Evolutionary conservation across 2,329 filamentous ascomycete species (phyloP), one percentile per base, ranked within the genome.

Genomic region (Dactylonectria macrodidyma): DNA sequence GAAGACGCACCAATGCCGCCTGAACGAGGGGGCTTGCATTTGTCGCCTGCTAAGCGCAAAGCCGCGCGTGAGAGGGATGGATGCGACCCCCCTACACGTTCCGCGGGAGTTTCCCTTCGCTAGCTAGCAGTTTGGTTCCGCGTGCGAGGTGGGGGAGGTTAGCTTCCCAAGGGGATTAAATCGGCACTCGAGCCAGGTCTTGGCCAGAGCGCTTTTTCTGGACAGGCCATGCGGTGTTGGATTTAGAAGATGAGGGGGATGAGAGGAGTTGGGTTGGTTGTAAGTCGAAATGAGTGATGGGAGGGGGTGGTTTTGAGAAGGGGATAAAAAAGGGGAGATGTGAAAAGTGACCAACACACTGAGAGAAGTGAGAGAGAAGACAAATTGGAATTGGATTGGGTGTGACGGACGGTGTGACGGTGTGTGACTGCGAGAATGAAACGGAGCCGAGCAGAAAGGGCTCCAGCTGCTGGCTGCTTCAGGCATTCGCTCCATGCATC

Each of bases 151-250:
- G 41, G 41, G 59, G 38, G 34, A 34, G 4, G 16, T n/a, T 51
- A 61, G 36, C 52, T 33, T 30, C 7, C 2, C 1, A 30, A 30
- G 26, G 26, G 26, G 26, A 57, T 36, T 33, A 34, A 34, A 22
- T 26, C 16, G 55, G 51, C 61, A 62, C 67, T 66, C 62, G 52
- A 73, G 61, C 72, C 66, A 47, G 65, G 51, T 36, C 62, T 57
- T 71, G 72, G 64, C 55, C 72, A 66, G 63, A 61, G 72, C 69
- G 66, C 62, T 59, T 73, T 56, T 54, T 41, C 14, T 41, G 26
- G 26, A 30, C 26, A 30, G 7, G 26, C 26, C 26, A 30, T 30
- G 26, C 26, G 26, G 33, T 24, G 19, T 38, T 58, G 30, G 58
- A 65, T 62, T 47, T 16, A 16, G 30, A 22, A 58, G 10, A 24